phyloP scores from a whole-genome alignment of 2,329 filamentous ascomycete species.

The Beauveria bassiana region DNA sequence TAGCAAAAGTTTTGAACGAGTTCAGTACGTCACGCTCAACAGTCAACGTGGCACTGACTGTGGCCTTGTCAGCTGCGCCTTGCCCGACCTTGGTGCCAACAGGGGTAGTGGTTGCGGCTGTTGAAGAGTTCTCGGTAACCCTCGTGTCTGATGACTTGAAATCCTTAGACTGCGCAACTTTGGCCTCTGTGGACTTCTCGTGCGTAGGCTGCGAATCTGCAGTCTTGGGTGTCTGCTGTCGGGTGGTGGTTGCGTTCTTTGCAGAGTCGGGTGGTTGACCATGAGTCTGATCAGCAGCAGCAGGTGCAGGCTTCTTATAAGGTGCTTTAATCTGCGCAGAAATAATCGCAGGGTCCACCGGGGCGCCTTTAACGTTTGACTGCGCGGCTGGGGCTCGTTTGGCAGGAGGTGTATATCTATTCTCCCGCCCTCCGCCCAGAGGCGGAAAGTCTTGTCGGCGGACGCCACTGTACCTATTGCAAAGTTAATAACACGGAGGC shows the following conservation, averaged over 20 bases:
- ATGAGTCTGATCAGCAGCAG: constrained; percentile 20
- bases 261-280: constrained; percentile 17
- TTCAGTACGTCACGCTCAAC: constrained; percentile 55
- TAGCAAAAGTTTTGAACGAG: constrained; percentile 58
- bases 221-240: constrained; percentile 20
- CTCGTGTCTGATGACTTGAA: constrained; percentile 22
- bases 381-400: constrained; percentile 70
- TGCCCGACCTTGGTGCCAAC: constrained; percentile 16
- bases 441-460: constrained; percentile 66
- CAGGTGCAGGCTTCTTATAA: constrained; percentile 28
- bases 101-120: constrained; percentile 21
- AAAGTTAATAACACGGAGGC: constrained; percentile 15
- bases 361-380: constrained; percentile 66
- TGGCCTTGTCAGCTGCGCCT: constrained; percentile 31
- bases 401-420: constrained; percentile 86
- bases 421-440: constrained; percentile 44
- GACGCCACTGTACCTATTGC: constrained; percentile 77
- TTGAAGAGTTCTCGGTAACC: constrained; percentile 24
- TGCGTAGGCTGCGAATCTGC: constrained; percentile 17
- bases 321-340: constrained; percentile 63
- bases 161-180: constrained; percentile 3
- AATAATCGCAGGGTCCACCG: constrained; percentile 83
- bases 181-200: constrained; percentile 20
- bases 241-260: constrained; percentile 24
- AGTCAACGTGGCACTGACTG: constrained; percentile 49